Evolutionary conservation across 495 filamentous ascomycete species (phyloP).

Genomic region (Aspergillus biplanus): DNA sequence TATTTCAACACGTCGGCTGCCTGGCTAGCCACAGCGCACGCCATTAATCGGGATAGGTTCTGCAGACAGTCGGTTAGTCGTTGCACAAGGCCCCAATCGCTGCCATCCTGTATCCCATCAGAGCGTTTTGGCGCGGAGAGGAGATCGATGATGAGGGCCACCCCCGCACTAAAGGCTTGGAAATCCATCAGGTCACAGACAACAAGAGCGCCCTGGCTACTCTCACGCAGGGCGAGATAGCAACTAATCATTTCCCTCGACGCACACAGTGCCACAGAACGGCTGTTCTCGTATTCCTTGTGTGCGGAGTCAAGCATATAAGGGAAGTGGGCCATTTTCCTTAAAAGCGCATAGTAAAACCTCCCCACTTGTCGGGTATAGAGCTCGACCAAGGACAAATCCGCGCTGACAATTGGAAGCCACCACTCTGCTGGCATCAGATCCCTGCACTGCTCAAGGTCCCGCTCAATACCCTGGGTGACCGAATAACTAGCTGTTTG

Average conservation of each 20-base stretch:
- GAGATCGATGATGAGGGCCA: not conserved
- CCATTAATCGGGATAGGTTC: not conserved
- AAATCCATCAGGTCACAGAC: slow-evolving; percentile 1
- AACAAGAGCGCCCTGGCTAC: not conserved
- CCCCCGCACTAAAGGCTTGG: not conserved
- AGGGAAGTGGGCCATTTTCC: not conserved
- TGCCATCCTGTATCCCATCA: no score
- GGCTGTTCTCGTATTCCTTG: not conserved
- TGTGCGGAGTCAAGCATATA: not conserved
- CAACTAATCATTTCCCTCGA: not conserved
- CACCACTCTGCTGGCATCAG: not conserved
- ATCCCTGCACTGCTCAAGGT: not conserved
- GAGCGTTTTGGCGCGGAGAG: no score
- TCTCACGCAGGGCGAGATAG: not conserved
- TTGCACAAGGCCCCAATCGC: not conserved
- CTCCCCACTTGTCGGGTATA: not conserved
- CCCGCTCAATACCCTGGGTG: not conserved
- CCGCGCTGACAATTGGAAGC: not conserved
- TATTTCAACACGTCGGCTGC: not conserved
- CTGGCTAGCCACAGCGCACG: not conserved
- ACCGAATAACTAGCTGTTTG: not conserved
- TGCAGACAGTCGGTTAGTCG: not conserved
- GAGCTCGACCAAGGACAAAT: not conserved
- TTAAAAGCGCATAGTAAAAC: not conserved
- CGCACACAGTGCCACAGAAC: not conserved